A percentile compares a stretch with the other conserved stretches of the same genome.
Conservation (phyloP, 805 yeast species). For the Myxozyma melibiosi region DNA sequence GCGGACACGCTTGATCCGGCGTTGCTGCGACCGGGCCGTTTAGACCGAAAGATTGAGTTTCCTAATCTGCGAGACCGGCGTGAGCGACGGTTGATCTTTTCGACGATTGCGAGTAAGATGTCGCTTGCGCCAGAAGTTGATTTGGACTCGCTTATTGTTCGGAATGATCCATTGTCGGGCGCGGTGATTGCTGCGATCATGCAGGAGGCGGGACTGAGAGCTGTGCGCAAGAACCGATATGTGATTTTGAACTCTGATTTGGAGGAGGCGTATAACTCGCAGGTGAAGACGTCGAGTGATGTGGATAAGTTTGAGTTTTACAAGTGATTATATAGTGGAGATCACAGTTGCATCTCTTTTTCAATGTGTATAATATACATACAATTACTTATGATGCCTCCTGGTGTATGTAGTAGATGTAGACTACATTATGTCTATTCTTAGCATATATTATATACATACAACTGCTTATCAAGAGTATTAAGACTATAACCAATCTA, state of each 20-base stretch:
- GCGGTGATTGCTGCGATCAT: conserved; percentile 96
- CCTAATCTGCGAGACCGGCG: conserved; percentile 96
- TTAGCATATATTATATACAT: not conserved
- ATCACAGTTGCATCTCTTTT: not conserved
- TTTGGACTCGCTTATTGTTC: conserved; percentile 86
- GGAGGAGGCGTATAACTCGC: conserved; percentile 96
- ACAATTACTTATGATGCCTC: too few species aligned
- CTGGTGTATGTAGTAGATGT: not conserved
- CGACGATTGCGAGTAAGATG: conserved; percentile 96
- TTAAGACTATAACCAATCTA: not conserved
- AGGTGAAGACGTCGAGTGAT: conserved; percentile 93
- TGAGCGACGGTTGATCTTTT: conserved; percentile 93
- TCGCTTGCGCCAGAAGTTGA: conserved; percentile 97
- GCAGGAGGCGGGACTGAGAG: conserved; percentile 99
- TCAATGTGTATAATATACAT: not conserved
- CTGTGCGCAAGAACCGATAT: conserved; percentile 96
- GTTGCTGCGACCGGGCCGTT: conserved; percentile 94
- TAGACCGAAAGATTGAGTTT: conserved; percentile 97
- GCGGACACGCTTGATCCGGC: conserved; percentile 99
- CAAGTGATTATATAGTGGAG: conserved; percentile 51
- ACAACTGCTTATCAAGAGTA: too few species aligned
- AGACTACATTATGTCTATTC: not conserved
- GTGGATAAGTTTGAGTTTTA: conserved; percentile 98
- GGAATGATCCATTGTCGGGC: conserved; percentile 97
- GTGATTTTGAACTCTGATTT: conserved; percentile 93